Evolutionary conservation across 148 eudicot genomes (phyloP), one percentile per base, ranked within the genome.

Genomic region (Chenopodium suecicum): DNA sequence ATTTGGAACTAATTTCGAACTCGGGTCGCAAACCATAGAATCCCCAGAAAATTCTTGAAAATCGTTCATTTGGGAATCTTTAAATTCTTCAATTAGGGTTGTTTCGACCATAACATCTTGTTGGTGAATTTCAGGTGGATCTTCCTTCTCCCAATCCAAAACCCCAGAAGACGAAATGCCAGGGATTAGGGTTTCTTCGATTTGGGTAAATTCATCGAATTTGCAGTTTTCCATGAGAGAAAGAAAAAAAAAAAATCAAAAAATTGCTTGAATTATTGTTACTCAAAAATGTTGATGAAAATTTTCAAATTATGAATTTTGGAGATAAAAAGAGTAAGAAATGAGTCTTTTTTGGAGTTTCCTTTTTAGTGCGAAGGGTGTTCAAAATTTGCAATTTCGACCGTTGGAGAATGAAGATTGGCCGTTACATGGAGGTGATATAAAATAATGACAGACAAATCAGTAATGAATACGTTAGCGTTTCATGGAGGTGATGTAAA

Each of bases 11-110:
- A 94, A 72, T 75, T 83, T 87, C 7, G 98, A 84, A 78, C 82
- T 83, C 2, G 90, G 78, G 82, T 91, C 86, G 65, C 98, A 94
- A 69, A 94, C 85, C 94, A 91, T 88, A 1, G 74, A 84, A 83
- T 90, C 93, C 11, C 77, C 82, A 13, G 63, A 27, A 44, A 82
- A 82, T 47, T 91, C 91, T 52, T 86, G 89, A 56, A 79, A 90
- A 79, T 89, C 94, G 0, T 82, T 91, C 91, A 89, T 90, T 32
- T 83, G 70, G 9, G 34, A 74, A 76, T 82, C 85, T 63, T 79
- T 72, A 52, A 48, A 27, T 78, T 82, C 75, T 9, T 83, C 82
- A 67, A 25, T 65, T 68, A 41, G 54, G 56, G 72, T 47, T n/a
- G 64, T 77, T 69, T 76, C 80, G 22, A 27, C 65, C 14, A 29